Evolutionary conservation across 1,284 basidiomycete species (phyloP).

Genomic region (Naganishia liquefaciens): DNA sequence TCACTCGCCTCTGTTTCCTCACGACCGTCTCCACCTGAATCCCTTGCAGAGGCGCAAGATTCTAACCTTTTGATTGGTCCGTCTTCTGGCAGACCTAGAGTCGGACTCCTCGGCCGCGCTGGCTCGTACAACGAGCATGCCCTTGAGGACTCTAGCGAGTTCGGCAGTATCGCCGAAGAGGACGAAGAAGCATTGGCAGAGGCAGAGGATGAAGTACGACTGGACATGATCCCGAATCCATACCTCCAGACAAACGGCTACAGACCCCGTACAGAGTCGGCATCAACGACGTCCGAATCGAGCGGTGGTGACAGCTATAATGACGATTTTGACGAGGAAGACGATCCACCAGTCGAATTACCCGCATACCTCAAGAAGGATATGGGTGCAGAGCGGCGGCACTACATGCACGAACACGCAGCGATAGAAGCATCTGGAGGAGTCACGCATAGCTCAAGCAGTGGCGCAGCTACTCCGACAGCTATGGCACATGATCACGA

Average conservation of each 20-base stretch:
- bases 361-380: conserved; percentile 30
- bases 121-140: conserved; percentile 18
- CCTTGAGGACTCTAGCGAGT: conserved; percentile 24
- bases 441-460: not conserved
- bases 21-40: conserved; percentile 5
- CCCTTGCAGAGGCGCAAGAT: conserved; percentile 5
- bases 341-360: conserved; percentile 25
- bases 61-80: not conserved
- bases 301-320: conserved; percentile 11
- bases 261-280: conserved; percentile 13
- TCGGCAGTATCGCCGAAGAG: conserved; percentile 30
- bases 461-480: conserved; percentile 15
- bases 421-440: not conserved
- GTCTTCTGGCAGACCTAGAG: conserved; percentile 1
- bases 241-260: conserved; percentile 10
- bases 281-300: conserved; percentile 13
- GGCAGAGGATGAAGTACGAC: conserved; percentile 27
- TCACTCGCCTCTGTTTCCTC: not conserved
- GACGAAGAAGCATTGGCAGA: conserved; percentile 31
- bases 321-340: conserved; percentile 11
- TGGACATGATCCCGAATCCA: conserved; percentile 9
- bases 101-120: not conserved
- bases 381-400: conserved; percentile 28
- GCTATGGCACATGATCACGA: not conserved
- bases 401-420: conserved; percentile 26